phyloP scores from a whole-genome alignment of 768 basidiomycete genomes.

The Cystobasidium onofrii region DNA sequence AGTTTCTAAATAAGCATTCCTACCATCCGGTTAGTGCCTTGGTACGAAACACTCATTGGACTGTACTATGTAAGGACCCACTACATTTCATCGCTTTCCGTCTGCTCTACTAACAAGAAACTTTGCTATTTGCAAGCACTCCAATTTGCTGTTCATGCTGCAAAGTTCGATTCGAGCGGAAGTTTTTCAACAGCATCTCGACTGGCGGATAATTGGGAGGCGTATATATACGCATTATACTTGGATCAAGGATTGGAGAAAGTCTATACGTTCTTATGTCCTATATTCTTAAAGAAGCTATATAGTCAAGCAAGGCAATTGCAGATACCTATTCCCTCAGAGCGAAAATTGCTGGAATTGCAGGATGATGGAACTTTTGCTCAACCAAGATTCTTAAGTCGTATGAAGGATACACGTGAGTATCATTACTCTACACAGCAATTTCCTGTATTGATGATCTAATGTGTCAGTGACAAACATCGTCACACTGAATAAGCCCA shows the following conservation, averaged over 20 bases:
- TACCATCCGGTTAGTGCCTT: neutral
- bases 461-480: neutral
- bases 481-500: neutral
- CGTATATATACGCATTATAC: slow-evolving; percentile 22
- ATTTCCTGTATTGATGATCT: neutral
- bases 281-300: slow-evolving; percentile 6
- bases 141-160: neutral
- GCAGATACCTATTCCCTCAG: neutral
- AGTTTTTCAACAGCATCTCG: neutral
- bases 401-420: neutral
- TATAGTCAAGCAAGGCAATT: neutral
- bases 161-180: neutral
- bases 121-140: neutral
- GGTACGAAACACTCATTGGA: slow-evolving; percentile 5
- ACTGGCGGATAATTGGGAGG: slow-evolving; percentile 23
- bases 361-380: neutral
- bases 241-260: slow-evolving; percentile 21
- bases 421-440: neutral
- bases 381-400: neutral
- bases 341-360: neutral
- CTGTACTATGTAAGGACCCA: neutral
- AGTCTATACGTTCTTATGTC: neutral
- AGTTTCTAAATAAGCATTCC: neutral
- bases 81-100: too few relatives aligned
- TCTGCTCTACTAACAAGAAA: too few relatives aligned